Evolutionary conservation across 2,329 filamentous ascomycete species (phyloP).

Genomic region (Sarocladium kiliense): DNA sequence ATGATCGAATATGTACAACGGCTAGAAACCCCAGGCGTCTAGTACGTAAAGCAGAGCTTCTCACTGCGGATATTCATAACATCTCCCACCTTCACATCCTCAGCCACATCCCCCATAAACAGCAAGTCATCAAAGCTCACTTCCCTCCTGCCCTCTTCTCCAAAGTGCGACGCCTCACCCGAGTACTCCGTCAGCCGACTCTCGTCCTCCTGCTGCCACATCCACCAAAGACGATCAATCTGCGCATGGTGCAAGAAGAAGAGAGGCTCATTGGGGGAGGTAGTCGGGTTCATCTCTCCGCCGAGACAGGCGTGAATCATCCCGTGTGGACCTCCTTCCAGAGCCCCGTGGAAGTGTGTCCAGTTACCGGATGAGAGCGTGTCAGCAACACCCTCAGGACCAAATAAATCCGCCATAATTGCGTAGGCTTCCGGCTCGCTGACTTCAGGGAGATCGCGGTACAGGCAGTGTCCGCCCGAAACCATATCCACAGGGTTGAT

Average conservation of each 20-base stretch:
- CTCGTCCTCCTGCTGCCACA: slow-evolving; percentile 12
- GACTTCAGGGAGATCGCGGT: slow-evolving; percentile 17
- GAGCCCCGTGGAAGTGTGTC: slow-evolving; percentile 8
- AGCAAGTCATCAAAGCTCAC: background rate
- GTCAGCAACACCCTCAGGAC: slow-evolving; percentile 12
- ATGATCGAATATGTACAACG: too few species aligned
- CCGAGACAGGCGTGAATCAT: slow-evolving; percentile 19
- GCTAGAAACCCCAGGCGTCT: too few species aligned
- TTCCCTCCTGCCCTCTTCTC: slow-evolving; percentile 1
- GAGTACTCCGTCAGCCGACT: background rate
- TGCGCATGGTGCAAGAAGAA: slow-evolving; percentile 16
- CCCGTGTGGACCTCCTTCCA: slow-evolving; percentile 23
- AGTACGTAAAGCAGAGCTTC: slow-evolving; percentile 7
- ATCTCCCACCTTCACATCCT: slow-evolving; percentile 4
- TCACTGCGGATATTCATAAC: background rate
- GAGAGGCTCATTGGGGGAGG: slow-evolving; percentile 14
- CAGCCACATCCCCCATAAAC: background rate
- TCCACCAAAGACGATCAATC: slow-evolving; percentile 11
- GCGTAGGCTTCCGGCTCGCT: slow-evolving; percentile 9
- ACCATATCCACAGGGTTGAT: slow-evolving; percentile 7
- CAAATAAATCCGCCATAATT: slow-evolving; percentile 5
- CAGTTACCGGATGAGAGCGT: slow-evolving; percentile 12
- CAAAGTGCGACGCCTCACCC: background rate
- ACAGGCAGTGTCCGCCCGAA: slow-evolving; percentile 19
- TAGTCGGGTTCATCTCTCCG: slow-evolving; percentile 22